These are phyloP conservation scores for Rhipidocladum racemiflorum DNA, from an alignment of 176 grass and related monocot genomes.

Conservation along the genomic window DNA sequence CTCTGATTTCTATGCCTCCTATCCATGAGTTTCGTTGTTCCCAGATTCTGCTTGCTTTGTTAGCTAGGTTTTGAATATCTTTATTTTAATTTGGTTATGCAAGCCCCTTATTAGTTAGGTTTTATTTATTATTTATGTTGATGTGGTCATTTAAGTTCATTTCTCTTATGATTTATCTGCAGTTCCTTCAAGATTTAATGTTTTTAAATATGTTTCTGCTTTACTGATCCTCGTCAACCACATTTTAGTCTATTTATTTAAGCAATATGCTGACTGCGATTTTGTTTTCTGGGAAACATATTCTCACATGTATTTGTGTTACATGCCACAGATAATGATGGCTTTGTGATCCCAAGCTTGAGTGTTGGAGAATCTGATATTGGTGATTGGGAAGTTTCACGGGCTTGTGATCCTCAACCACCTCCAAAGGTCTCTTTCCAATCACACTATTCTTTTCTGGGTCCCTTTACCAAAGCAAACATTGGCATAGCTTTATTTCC, in stretches of 20 bases:
- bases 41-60: background rate
- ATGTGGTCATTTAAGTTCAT: background rate
- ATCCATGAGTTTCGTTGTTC: background rate
- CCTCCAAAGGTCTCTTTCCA: constrained; percentile 49
- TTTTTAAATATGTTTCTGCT: background rate
- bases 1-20: background rate
- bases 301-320: constrained; percentile 20
- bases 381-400: constrained; percentile 56
- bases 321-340: constrained; percentile 75
- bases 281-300: background rate
- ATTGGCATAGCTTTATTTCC: constrained; percentile 1
- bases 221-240: background rate
- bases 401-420: constrained; percentile 51
- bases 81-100: background rate
- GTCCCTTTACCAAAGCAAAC: constrained; percentile 1
- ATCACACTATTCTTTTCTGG: constrained; percentile 11
- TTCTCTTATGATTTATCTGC: background rate
- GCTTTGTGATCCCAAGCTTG: constrained; percentile 88
- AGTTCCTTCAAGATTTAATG: background rate
- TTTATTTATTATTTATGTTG: background rate
- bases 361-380: constrained; percentile 58
- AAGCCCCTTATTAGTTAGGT: background rate
- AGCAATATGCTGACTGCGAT: background rate
- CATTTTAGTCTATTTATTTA: background rate
- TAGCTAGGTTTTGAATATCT: background rate